Evolutionary conservation across 768 basidiomycete genomes (phyloP).

Genomic region (Leccinum longicurvipes): DNA sequence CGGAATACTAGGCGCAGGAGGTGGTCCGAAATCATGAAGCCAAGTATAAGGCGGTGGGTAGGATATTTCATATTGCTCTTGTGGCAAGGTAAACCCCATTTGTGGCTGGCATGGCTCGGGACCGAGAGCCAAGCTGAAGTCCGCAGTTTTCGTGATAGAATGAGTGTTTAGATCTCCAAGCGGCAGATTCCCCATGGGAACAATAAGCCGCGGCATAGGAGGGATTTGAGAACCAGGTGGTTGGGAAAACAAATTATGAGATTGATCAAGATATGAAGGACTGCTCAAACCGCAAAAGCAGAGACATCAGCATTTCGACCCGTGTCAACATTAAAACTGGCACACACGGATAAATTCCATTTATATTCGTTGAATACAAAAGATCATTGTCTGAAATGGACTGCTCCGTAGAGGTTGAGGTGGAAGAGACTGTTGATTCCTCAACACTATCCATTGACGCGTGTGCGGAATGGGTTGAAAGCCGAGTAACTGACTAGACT

Average conservation of each 20-base stretch:
- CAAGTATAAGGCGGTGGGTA: not conserved
- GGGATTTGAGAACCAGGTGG: not conserved
- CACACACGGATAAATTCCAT: conserved; percentile 1
- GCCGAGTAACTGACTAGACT: not conserved
- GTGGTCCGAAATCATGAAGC: not conserved
- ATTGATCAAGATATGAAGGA: not conserved
- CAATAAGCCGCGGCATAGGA: not conserved
- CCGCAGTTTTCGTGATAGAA: not conserved
- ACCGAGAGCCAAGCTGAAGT: not conserved
- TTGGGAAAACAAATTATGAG: not conserved
- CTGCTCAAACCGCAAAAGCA: not conserved
- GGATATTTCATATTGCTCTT: not conserved
- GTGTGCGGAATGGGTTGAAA: not conserved
- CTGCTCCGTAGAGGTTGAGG: not conserved
- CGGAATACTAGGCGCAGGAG: too few relatives aligned
- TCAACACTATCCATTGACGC: not conserved
- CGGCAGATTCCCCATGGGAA: not conserved
- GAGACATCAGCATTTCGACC: not conserved
- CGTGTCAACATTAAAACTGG: not conserved
- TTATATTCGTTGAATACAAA: not conserved
- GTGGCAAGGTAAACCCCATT: not conserved
- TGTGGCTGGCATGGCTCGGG: not conserved
- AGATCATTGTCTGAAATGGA: not conserved
- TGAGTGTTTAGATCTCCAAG: not conserved
- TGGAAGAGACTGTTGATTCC: not conserved